Evolutionary conservation across 2,329 filamentous ascomycete genomes (phyloP).

Genomic region (Stagonosporopsis vannaccii): DNA sequence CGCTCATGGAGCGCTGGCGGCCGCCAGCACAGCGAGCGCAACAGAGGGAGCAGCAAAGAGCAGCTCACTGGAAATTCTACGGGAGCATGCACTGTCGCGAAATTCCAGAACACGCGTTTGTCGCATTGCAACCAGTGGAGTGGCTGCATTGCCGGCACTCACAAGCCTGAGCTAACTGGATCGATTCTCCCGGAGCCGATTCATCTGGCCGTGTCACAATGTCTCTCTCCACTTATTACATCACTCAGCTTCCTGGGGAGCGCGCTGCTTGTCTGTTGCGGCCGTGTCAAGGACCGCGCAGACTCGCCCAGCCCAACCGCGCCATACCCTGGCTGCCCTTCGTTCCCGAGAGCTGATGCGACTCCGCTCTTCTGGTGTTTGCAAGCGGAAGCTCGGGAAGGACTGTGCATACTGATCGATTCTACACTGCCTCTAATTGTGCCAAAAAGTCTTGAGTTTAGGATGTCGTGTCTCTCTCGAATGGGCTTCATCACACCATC

Average conservation of each 20-base stretch:
- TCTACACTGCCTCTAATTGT: neutral
- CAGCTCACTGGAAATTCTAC: neutral
- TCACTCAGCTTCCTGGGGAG: constrained; percentile 34
- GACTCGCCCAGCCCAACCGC: constrained; percentile 27
- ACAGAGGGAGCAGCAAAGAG: constrained; percentile 3
- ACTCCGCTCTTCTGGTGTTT: constrained; percentile 1
- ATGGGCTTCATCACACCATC: neutral
- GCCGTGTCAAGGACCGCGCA: constrained; percentile 26
- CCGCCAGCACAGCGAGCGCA: constrained; percentile 7
- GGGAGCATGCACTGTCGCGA: constrained; percentile 18
- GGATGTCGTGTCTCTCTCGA: neutral
- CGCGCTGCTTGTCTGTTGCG: constrained; percentile 34
- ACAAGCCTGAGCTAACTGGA: constrained; percentile 47
- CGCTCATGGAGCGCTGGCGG: constrained; percentile 13
- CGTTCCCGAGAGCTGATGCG: constrained; percentile 4
- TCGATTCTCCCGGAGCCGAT: constrained; percentile 36
- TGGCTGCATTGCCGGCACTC: constrained; percentile 47
- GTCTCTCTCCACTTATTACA: constrained; percentile 51
- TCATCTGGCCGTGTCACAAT: constrained; percentile 47
- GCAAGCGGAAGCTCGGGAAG: neutral
- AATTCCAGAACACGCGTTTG: constrained; percentile 29
- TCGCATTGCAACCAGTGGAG: constrained; percentile 43
- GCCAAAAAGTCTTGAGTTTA: neutral
- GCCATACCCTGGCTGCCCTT: constrained; percentile 17
- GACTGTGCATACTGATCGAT: neutral